Evolutionary conservation across 1,139 yeast genomes (phyloP).

Genomic region (Lodderomyces metapsilosis): DNA sequence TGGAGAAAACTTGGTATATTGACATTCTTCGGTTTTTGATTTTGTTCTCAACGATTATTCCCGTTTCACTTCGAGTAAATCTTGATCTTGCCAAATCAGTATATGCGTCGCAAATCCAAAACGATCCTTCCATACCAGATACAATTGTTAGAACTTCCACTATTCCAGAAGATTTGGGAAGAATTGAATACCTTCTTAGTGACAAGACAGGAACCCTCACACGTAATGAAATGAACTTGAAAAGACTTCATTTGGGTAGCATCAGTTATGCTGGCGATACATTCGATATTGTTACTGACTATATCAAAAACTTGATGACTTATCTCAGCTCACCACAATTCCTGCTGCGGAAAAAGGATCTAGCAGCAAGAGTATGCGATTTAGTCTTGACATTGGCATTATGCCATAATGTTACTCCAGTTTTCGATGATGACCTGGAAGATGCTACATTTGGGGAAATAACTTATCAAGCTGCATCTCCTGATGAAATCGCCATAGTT

Average conservation of each 20-base stretch:
- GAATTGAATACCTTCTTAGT: conserved; percentile 87
- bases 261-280: conserved; percentile 92
- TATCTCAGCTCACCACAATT: conserved; percentile 19
- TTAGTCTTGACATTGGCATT: conserved; percentile 78
- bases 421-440: conserved; percentile 20
- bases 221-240: conserved; percentile 97
- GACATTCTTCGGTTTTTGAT: conserved; percentile 88
- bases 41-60: conserved; percentile 91
- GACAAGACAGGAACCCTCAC: conserved; percentile 98
- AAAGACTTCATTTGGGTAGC: conserved; percentile 86
- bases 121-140: conserved; percentile 73
- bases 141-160: conserved; percentile 96
- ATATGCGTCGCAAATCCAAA: conserved; percentile 92
- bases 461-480: conserved; percentile 96
- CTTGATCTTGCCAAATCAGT: conserved; percentile 94
- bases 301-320: conserved; percentile 41
- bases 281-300: conserved; percentile 81
- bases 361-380: conserved; percentile 75
- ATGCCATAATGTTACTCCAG: conserved; percentile 87
- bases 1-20: conserved; percentile 71
- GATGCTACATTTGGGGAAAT: conserved; percentile 23
- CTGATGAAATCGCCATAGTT: conserved; percentile 97
- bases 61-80: conserved; percentile 92
- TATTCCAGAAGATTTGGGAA: conserved; percentile 95
- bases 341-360: conserved; percentile 46